phyloP scores from a whole-genome alignment of 306 rosid species.

The Nissolia schottii region DNA sequence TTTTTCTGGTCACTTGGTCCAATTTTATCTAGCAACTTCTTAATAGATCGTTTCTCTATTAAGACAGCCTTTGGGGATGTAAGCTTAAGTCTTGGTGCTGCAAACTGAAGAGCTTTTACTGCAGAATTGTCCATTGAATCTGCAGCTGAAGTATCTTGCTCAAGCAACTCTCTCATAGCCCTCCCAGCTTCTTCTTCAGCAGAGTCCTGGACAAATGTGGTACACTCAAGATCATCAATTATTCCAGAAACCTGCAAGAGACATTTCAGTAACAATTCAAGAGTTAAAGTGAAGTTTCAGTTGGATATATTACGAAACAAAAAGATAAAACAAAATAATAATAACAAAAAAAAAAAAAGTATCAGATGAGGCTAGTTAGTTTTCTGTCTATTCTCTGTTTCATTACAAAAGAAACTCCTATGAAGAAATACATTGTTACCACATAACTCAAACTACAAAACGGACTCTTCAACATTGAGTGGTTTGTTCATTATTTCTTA shows the following conservation, averaged over 20 bases:
- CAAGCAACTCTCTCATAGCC: conserved; percentile 51
- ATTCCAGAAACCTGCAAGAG: conserved; percentile 66
- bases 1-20: conserved; percentile 46
- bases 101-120: conserved; percentile 61
- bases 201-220: conserved; percentile 51
- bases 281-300: conserved; percentile 7
- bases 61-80: conserved; percentile 54
- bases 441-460: background rate
- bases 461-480: background rate
- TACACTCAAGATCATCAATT: conserved; percentile 57
- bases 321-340: background rate
- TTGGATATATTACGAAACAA: background rate
- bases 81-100: conserved; percentile 58
- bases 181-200: conserved; percentile 78
- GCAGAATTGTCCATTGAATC: conserved; percentile 48
- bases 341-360: conserved; percentile 3
- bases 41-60: conserved; percentile 61
- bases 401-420: background rate
- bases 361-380: background rate
- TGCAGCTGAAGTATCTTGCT: conserved; percentile 35
- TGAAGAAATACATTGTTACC: background rate
- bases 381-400: background rate
- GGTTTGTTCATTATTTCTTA: background rate
- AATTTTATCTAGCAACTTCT: conserved; percentile 49
- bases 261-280: conserved; percentile 29